Evolutionary conservation across 805 yeast species (phyloP).

Genomic region (Candida dendrica): DNA sequence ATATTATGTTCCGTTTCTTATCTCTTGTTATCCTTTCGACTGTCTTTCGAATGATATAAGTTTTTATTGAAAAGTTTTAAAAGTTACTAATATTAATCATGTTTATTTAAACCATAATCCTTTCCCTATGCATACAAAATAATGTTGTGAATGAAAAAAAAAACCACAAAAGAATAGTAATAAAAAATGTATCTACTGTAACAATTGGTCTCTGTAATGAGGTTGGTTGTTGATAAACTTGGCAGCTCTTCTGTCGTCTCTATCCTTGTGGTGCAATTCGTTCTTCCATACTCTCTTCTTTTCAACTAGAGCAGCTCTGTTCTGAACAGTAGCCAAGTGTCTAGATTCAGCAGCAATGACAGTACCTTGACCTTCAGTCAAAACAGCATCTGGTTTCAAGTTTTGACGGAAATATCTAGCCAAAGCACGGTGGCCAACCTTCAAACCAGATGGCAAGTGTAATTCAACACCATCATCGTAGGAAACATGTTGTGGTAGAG

Average conservation of each 20-base stretch:
- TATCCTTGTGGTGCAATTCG: conserved; percentile 43
- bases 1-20: no score
- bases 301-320: conserved; percentile 37
- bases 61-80: no score
- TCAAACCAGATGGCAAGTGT: conserved; percentile 75
- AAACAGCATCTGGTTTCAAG: conserved; percentile 46
- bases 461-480: conserved; percentile 64
- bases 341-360: conserved; percentile 81
- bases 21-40: no score
- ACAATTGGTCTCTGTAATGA: conserved; percentile 75
- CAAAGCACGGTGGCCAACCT: conserved; percentile 81
- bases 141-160: no score
- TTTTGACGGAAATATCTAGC: conserved; percentile 76
- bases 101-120: no score
- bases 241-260: conserved; percentile 51
- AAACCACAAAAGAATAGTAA: no score
- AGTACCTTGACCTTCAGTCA: conserved; percentile 77
- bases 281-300: conserved; percentile 68
- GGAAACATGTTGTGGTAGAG: conserved; percentile 33
- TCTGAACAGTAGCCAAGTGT: conserved; percentile 29
- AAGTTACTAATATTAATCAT: no score
- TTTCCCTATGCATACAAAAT: no score
- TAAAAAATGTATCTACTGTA: conserved; percentile 28
- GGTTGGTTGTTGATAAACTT: conserved; percentile 84
- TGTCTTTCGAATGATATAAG: no score